phyloP scores from a whole-genome alignment of 768 basidiomycete species.

The Boletus bicolor region DNA sequence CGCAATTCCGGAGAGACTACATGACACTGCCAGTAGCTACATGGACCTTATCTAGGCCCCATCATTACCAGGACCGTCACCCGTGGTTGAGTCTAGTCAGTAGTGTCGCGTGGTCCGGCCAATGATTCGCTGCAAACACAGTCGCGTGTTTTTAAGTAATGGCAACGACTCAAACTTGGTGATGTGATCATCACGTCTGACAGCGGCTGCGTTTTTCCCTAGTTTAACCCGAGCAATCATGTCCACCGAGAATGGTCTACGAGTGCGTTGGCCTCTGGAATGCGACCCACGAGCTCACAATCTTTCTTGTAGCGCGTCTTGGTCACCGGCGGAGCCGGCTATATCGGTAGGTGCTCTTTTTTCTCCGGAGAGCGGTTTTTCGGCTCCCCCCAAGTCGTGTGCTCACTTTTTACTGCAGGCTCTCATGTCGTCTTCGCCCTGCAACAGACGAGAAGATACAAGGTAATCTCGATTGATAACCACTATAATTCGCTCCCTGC shows the following conservation, averaged over 20 bases:
- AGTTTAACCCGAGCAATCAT: conserved; percentile 15
- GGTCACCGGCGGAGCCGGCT: conserved; percentile 82
- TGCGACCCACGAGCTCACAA: conserved; percentile 7
- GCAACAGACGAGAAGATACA: conserved; percentile 84
- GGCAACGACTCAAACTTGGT: not conserved
- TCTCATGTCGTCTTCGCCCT: conserved; percentile 90
- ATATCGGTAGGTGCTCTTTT: conserved; percentile 61
- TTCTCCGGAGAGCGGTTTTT: not conserved
- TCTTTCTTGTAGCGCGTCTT: conserved; percentile 49
- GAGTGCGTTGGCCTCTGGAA: conserved; percentile 38
- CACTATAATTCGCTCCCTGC: conserved; percentile 84
- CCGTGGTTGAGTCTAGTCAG: no score
- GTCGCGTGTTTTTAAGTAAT: conserved; percentile 15
- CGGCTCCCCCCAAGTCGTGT: not conserved
- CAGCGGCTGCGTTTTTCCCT: not conserved
- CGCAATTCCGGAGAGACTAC: no score
- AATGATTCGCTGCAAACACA: not conserved
- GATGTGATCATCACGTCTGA: conserved; percentile 1
- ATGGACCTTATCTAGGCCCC: no score
- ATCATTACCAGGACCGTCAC: no score
- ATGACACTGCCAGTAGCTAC: no score
- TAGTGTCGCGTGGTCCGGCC: no score
- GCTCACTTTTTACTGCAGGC: conserved; percentile 44
- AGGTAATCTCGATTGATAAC: conserved; percentile 94
- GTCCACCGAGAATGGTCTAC: conserved; percentile 37